Percentiles rank a stretch among this genome's conserved stretches.
Conservation (phyloP, 176 grass and related monocot species). For the Bromus sterilis region DNA sequence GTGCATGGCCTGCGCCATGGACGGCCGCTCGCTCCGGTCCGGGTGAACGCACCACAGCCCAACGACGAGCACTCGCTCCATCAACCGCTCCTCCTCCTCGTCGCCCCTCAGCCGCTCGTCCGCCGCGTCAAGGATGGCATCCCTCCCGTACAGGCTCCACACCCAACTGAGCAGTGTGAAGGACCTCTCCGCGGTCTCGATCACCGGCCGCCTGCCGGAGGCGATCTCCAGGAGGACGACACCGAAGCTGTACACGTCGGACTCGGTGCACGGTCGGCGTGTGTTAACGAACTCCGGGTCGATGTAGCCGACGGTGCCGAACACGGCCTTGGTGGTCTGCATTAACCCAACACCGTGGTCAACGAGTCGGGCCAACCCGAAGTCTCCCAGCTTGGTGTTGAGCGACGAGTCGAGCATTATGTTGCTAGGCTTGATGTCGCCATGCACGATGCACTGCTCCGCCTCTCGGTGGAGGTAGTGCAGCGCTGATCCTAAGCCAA, state of each 20-base stretch:
- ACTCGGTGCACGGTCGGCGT: no score
- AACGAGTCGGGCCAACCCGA: not conserved
- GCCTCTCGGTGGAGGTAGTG: not conserved
- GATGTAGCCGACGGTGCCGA: not conserved
- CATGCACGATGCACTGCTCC: no score
- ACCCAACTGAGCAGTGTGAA: constrained; percentile 10
- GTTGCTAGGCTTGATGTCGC: no score
- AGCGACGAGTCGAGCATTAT: no score
- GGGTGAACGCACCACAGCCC: not conserved
- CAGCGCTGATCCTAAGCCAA: not conserved
- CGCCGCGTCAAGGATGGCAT: not conserved
- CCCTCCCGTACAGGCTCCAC: constrained; percentile 20
- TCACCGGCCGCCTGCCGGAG: no score
- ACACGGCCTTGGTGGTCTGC: not conserved
- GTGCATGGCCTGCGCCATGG: not conserved
- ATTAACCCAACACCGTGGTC: not conserved
- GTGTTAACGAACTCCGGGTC: no score
- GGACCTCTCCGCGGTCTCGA: not conserved
- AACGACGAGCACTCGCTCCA: constrained; percentile 3
- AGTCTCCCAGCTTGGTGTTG: no score
- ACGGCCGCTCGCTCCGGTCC: constrained; percentile 10
- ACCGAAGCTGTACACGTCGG: no score
- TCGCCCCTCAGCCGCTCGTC: constrained; percentile 2
- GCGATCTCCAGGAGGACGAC: no score
- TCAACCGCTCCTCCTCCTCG: not conserved